Evolutionary conservation across 2,329 filamentous ascomycete species (phyloP), one percentile per base, ranked within the genome.

Genomic region (Didymella keratinophila): DNA sequence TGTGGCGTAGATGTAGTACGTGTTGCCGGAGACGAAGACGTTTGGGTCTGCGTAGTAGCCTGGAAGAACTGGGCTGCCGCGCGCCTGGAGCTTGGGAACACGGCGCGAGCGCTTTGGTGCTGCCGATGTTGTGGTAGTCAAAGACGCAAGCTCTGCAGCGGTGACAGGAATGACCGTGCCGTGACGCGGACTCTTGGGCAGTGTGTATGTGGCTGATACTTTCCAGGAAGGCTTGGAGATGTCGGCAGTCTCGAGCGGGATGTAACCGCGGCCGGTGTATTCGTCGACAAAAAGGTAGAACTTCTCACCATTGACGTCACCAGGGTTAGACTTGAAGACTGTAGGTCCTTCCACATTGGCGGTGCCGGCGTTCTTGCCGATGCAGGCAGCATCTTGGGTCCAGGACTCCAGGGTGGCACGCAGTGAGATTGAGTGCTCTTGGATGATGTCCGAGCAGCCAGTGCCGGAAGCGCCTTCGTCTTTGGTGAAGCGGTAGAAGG

Each of bases 281-380:
- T 86, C 83, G 44, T 86, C 83, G 0, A 85, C 81, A 44, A 85
- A 85, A 0, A 86, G 79, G 62, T 84, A 85, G 62, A 78, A 85
- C 67, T 83, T 84, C 16, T 83, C 76, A 9, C 83, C 83, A 52
- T 84, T 76, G 3, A 78, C 76, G 59, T 86, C 83, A 0, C 71
- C 72, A 0, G 80, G 69, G 59, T 85, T 86, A 0, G 82, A 72
- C 60, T 80, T 81, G 76, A 86, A 86, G 0, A 79, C 71, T 0
- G 82, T 84, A 0, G 83, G 83, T 0, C 83, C 83, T 56, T 86
- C 83, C 0, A 85, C 81, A 0, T 76, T 77, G 10, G 71, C 69
- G 0, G 80, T 80, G 0, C 83, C 83, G 0, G 83, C 83, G 3
- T 83, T 76, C 8, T 69, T 70, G 1, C 83, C 83, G 54, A 86